Percentiles rank a stretch among this genome's conserved stretches.
Conservation (phyloP, 805 yeast species). For the Metschnikowia rubicola region DNA sequence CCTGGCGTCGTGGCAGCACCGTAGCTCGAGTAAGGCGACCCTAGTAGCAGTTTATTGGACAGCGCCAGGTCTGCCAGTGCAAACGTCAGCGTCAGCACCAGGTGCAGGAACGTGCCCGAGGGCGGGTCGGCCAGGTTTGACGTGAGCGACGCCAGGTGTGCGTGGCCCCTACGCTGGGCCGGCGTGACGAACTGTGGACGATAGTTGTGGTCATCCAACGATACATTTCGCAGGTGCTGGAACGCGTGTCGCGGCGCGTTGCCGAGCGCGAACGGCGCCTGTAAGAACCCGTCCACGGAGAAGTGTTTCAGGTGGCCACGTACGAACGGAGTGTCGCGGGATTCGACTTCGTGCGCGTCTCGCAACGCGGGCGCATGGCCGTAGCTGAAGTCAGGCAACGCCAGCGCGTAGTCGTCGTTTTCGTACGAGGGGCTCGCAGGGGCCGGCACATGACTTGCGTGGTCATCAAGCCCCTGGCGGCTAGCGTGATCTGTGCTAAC, state of each 20-base stretch:
- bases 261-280: conserved; percentile 23
- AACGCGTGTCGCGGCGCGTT: conserved; percentile 13
- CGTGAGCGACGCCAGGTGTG: conserved; percentile 10
- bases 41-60: conserved; percentile 34
- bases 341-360: background rate
- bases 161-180: conserved; percentile 7
- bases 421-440: conserved; percentile 17
- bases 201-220: conserved; percentile 15
- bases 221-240: conserved; percentile 20
- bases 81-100: conserved; percentile 18
- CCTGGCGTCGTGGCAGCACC: conserved; percentile 32
- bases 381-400: conserved; percentile 15
- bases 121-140: conserved; percentile 18
- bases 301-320: conserved; percentile 21
- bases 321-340: conserved; percentile 1
- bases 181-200: conserved; percentile 2
- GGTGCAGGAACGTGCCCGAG: conserved; percentile 14
- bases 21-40: conserved; percentile 27
- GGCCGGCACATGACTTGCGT: conserved; percentile 2
- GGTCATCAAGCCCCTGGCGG: conserved; percentile 1
- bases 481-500: conserved; percentile 10
- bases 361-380: conserved; percentile 8
- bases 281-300: conserved; percentile 18
- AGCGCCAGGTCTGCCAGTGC: conserved; percentile 36
- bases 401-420: conserved; percentile 16